Evolutionary conservation across 2,329 filamentous ascomycete species (phyloP).

Genomic region (Didymella exigua): DNA sequence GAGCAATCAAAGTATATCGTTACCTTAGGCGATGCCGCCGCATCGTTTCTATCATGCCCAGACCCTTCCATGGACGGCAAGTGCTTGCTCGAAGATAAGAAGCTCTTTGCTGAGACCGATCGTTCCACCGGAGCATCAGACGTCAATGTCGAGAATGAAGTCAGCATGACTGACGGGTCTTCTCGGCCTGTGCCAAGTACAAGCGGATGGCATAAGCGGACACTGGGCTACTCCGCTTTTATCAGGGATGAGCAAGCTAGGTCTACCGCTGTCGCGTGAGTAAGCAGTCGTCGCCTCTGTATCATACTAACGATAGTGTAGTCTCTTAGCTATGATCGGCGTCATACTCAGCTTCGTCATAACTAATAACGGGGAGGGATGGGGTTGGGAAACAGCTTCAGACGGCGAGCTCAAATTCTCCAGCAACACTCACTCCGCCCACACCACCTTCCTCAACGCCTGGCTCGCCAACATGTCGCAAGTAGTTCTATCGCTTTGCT

Average conservation of each 20-base stretch:
- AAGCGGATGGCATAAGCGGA: not conserved
- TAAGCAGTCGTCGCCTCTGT: not conserved
- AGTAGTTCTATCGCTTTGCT: constrained; percentile 53
- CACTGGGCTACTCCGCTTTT: not conserved
- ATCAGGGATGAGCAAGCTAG: not conserved
- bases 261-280: not conserved
- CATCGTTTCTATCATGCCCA: not conserved
- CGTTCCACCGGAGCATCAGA: not conserved
- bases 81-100: not conserved
- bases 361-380: not conserved
- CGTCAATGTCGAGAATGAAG: not conserved
- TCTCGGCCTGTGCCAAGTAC: not conserved
- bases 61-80: not conserved
- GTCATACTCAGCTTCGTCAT: not conserved
- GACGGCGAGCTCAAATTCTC: constrained; percentile 8
- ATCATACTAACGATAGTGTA: not conserved
- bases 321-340: not conserved
- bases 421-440: not conserved
- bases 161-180: not conserved
- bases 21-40: not conserved
- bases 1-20: not conserved
- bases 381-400: constrained; percentile 18
- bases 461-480: constrained; percentile 57
- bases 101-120: not conserved
- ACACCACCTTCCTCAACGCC: constrained; percentile 12